phyloP scores from a whole-genome alignment of 148 eudicot species.

The Salicornia ramosissima region DNA sequence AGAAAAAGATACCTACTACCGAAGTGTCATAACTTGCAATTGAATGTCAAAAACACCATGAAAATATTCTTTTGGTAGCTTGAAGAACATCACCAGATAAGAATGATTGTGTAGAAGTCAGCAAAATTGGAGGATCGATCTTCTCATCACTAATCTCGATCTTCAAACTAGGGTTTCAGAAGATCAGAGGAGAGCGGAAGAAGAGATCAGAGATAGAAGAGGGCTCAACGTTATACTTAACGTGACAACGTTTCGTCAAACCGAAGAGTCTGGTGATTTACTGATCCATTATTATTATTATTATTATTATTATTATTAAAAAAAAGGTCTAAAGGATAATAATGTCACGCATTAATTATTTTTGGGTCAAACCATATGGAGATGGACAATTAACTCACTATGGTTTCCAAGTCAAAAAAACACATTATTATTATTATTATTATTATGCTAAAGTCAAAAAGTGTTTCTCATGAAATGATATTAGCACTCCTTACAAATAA shows the following conservation, averaged over 20 bases:
- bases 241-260: constrained; percentile 5
- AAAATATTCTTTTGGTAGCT: background rate
- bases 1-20: constrained; percentile 12
- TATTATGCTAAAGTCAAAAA: too few species aligned
- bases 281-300: too few species aligned
- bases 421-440: too few species aligned
- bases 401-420: too few species aligned
- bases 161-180: constrained; percentile 24
- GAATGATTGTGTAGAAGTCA: background rate
- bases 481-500: too few species aligned
- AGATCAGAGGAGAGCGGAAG: constrained; percentile 11
- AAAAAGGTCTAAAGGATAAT: too few species aligned
- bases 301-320: too few species aligned
- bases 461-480: too few species aligned
- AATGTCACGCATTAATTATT: too few species aligned
- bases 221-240: background rate
- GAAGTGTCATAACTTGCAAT: constrained; percentile 16
- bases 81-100: background rate
- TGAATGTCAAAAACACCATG: constrained; percentile 3
- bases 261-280: background rate
- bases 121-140: background rate
- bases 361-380: too few species aligned
- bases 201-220: background rate
- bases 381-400: too few species aligned
- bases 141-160: background rate